Conservation (phyloP, 1,139 yeast genomes). For the Pichia sp. region DNA sequence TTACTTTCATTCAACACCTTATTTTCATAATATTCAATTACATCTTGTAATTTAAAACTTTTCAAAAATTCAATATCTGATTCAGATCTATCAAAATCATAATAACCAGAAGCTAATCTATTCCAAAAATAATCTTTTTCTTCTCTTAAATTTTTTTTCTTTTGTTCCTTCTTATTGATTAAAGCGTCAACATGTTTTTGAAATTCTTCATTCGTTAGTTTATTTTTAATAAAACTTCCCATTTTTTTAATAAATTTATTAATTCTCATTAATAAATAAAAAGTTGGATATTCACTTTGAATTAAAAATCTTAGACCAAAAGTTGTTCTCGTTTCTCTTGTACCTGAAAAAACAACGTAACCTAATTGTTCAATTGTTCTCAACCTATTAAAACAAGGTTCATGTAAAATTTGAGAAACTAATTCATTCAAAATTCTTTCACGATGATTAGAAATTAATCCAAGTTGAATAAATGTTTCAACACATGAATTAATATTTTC, state of each 20-base stretch:
- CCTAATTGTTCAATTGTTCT: conserved; percentile 92
- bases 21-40: conserved; percentile 47
- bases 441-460: conserved; percentile 34
- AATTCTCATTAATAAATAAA: conserved; percentile 71
- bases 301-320: conserved; percentile 73
- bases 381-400: conserved; percentile 83
- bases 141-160: conserved; percentile 69
- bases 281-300: conserved; percentile 77
- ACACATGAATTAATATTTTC: conserved; percentile 80
- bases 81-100: conserved; percentile 58
- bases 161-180: conserved; percentile 57
- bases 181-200: conserved; percentile 64
- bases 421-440: conserved; percentile 52
- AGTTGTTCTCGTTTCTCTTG: conserved; percentile 62
- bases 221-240: conserved; percentile 14
- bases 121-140: conserved; percentile 65
- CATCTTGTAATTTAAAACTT: conserved; percentile 48
- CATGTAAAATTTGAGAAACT: conserved; percentile 64
- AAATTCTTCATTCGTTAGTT: conserved; percentile 51
- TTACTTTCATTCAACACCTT: conserved; percentile 36
- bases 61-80: conserved; percentile 53
- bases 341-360: conserved; percentile 80
- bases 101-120: conserved; percentile 66
- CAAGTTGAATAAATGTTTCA: conserved; percentile 70
- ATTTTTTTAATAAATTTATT: conserved; percentile 47